Evolutionary conservation across 2,329 filamentous ascomycete genomes (phyloP).

Genomic region (Pseudogymnoascus sp.): DNA sequence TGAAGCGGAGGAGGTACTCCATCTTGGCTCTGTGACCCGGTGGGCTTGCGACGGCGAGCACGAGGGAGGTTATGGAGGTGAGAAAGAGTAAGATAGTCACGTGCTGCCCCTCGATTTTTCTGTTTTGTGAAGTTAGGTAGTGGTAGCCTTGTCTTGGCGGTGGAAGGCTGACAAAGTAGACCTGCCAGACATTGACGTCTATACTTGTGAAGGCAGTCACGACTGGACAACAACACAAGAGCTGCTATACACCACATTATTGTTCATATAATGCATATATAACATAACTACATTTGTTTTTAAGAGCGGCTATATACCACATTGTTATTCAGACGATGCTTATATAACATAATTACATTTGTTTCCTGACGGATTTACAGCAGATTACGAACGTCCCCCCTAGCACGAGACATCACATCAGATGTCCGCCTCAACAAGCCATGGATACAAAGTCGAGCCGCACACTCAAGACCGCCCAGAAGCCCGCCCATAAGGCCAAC

Average conservation of each 20-base stretch:
- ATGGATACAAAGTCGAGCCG: constrained; percentile 4
- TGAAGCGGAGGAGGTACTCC: constrained; percentile 84
- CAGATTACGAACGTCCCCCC: neutral
- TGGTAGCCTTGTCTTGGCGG: neutral
- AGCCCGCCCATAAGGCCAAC: neutral
- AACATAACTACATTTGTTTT: too few relatives aligned
- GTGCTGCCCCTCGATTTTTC: neutral
- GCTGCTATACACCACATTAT: too few relatives aligned
- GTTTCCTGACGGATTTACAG: neutral
- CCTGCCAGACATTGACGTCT: neutral
- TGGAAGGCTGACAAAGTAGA: neutral
- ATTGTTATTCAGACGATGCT: too few relatives aligned
- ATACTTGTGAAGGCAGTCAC: neutral
- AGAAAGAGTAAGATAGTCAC: neutral
- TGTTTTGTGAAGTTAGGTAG: neutral
- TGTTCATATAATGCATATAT: too few relatives aligned
- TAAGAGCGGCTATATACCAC: too few relatives aligned
- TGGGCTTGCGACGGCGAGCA: neutral
- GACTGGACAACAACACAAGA: neutral
- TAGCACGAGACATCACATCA: neutral
- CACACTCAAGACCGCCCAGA: neutral
- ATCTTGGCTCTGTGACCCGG: constrained; percentile 29
- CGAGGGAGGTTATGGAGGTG: neutral
- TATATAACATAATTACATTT: too few relatives aligned
- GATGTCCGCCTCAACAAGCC: constrained; percentile 1